Base-by-base conservation (phyloP, 176 grass and related monocot species). In the Sorghum bicolor region DNA sequence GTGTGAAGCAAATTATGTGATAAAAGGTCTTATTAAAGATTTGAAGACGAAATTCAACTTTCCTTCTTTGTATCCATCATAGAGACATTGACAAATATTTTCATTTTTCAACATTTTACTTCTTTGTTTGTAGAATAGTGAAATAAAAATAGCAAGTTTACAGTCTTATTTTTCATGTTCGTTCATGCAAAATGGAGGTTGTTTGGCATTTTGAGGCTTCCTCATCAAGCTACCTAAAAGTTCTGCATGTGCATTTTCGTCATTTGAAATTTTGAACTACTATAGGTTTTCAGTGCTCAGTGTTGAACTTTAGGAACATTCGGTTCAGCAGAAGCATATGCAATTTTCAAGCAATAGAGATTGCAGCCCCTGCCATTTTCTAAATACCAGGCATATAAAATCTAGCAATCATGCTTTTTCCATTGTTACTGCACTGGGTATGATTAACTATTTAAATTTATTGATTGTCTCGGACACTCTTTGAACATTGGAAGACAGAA, bases 121-220 rank as follows among this genome's bases (percentile, higher is more conserved):
- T 64, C 33, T 1, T 3, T 36, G 37, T 9, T 65, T 72, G 19
- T 79, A 29, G 12, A 66, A 66, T 36, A 14, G 16, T 61, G 57
- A 15, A 12, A 41, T 57, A 30, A 64, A 78, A 52, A 65, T 4
- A 26, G 31, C 22, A 29, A 32, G 65, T 44, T 22, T 8, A 25
- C 74, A 57, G 20, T 57, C 72, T 14, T 66, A 26, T 66, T 66
- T 83, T 79, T 3, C 67, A 38, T 79, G 39, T 77, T 47, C 24
- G 16, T 77, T 45, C 22, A 77, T 70, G 60, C 14, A 5, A 63
- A 70, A 82, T 58, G 1, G 40, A 17, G 15, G 22, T 17, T 61
- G 20, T 0, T 64, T 76, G 22, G 22, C 63, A 68, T 68, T 47
- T 75, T 69, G 5, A 62, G 29, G 36, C 39, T 62, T 64, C 43